Evolutionary conservation across 1,139 yeast genomes (phyloP), one percentile per base, ranked within the genome.

Genomic region (Sugiyamaella pinicola): DNA sequence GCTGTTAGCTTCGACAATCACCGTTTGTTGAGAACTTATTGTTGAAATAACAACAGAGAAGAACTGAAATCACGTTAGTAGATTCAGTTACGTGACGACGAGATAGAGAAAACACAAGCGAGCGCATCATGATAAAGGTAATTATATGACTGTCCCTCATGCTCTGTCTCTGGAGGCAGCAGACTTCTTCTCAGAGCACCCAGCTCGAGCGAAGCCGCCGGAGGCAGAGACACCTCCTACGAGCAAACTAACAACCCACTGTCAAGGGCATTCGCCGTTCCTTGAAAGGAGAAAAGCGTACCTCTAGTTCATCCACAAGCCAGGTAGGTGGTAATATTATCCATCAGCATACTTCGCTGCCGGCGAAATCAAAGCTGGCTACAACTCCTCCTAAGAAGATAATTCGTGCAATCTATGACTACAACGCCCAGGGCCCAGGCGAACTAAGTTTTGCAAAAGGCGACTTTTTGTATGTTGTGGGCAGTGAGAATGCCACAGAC

Each of bases 401-500:
- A 47, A 89, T 93, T 58, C 84, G 84, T 58, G 98, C 98, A 1
- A 73, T 86, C 22, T 84, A 82, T 64, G 86, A 84, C 64, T 90
- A 91, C 68, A 75, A 74, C 41, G 87, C 96, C 1, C 93, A 85
- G 62, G 86, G 88, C 9, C 84, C 90, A 0, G 91, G 89, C 26
- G 98, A 91, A 67, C 76, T 93, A 42, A 78, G 81, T 43, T 93
- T 91, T 67, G 65, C 69, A 49, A 82, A 84, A 62, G 97, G 97
- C 28, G 97, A 91, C 66, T 90, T 90, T 66, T 88, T 91, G 69
- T 91, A 89, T 65, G 95, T 93, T 5, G 74, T 84, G 19, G 78
- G 80, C 47, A 81, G 80, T 55, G 86, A 83, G 60, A 75, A 78
- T 46, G 82, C 79, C 53, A 73, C 78, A 45, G 88, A 87, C 47